Evolutionary conservation across 192 early-diverging fungal species (phyloP).

Genomic region (Dispira simplex): DNA sequence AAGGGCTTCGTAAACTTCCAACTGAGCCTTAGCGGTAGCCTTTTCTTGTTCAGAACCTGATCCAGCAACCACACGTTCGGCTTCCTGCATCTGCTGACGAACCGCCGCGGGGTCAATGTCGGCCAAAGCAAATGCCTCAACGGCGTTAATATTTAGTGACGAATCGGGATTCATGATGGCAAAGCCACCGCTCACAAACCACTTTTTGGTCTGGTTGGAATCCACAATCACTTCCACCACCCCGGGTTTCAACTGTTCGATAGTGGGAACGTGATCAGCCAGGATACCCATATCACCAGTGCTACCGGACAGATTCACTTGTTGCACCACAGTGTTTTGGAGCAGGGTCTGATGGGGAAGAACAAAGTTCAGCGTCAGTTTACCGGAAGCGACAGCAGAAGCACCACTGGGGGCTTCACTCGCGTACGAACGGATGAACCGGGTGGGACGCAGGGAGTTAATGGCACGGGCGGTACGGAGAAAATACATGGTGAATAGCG

Average conservation of each 20-base stretch:
- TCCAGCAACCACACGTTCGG: slow-evolving; percentile 45
- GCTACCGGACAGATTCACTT: slow-evolving; percentile 85
- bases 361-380: slow-evolving; percentile 77
- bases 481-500: slow-evolving; percentile 27
- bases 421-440: slow-evolving; percentile 55
- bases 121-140: slow-evolving; percentile 83
- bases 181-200: slow-evolving; percentile 94
- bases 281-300: slow-evolving; percentile 97
- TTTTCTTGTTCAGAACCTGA: slow-evolving; percentile 61
- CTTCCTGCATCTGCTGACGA: slow-evolving; percentile 60
- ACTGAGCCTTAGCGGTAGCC: slow-evolving; percentile 67
- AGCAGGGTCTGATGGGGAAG: slow-evolving; percentile 82
- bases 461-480: slow-evolving; percentile 27
- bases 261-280: slow-evolving; percentile 92
- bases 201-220: slow-evolving; percentile 59
- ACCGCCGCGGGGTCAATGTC: slow-evolving; percentile 75
- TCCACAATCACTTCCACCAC: slow-evolving; percentile 69
- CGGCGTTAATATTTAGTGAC: slow-evolving; percentile 89
- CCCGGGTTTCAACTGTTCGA: slow-evolving; percentile 89
- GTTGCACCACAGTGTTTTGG: slow-evolving; percentile 55
- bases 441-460: slow-evolving; percentile 23
- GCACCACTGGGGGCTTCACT: slow-evolving; percentile 42
- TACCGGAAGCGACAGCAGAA: slow-evolving; percentile 32
- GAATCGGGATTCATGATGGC: slow-evolving; percentile 95
- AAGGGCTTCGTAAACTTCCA: slow-evolving; percentile 79